Evolutionary conservation across 208 protist species (phyloP), one percentile per base, ranked within the genome.

Genomic region (Zelonia costaricensis): DNA sequence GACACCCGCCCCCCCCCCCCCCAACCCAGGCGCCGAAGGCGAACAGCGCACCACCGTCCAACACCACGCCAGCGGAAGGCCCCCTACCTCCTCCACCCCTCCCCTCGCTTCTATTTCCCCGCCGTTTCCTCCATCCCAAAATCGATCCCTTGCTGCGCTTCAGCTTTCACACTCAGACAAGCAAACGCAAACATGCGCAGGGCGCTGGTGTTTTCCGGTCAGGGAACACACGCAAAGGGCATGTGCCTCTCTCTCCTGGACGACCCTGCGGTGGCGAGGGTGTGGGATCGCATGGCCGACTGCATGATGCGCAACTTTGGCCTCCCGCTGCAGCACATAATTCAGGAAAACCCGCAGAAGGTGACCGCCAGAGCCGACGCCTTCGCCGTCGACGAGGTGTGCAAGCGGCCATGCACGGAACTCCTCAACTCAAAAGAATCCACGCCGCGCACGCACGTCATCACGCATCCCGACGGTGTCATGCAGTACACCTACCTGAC

Each of bases 201-300:
- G 15, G 88, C 82, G 0, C 62, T 94, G 1, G 69, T 92, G 2
- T 96, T 96, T 52, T 92, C 84, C 1, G 91, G 91, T 12, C 86
- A 96, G 49, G 91, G 87, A 0, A 59, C 84, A 10, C 88, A 96
- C 42, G 60, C 60, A n/a, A 76, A 86, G 55, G 80, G 77, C 0
- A 94, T 96, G 88, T 74, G 78, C 46, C 77, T 87, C 70, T 69
- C 86, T 42, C 62, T 89, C 9, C 53, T 91, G 2, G 57, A 63
- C 46, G 35, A 71, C 18, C 59, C 65, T 13, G 28, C 55, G 4
- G 82, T 71, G 6, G 83, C 78, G 6, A 46, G 49, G 20, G 44
- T 93, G 23, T 96, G 85, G 84, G 76, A 81, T 31, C 76, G 80
- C 3, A 88, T 91, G 75, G 83, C 86, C 23, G 51, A 80, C n/a